phyloP scores from a whole-genome alignment of 1,284 basidiomycete genomes.

The Boletus semigastroideus region DNA sequence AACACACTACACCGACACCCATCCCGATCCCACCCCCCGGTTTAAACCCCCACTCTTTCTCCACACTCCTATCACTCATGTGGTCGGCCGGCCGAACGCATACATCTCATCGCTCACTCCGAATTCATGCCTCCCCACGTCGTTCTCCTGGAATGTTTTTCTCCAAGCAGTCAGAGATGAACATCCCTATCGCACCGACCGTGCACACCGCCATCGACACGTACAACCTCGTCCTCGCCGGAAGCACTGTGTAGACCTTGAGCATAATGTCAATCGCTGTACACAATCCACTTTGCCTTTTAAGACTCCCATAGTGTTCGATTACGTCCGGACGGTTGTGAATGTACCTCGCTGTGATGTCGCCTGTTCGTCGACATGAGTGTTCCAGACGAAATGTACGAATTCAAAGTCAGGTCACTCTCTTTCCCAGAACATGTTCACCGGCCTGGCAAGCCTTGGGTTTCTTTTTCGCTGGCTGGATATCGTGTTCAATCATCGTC shows the following conservation, averaged over 20 bases:
- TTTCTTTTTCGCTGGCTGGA: background rate
- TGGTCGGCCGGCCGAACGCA: slow-evolving; percentile 17
- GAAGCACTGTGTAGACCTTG: slow-evolving; percentile 45
- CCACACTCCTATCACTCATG: background rate
- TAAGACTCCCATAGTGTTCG: slow-evolving; percentile 45
- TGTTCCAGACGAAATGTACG: slow-evolving; percentile 5
- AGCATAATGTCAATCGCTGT: slow-evolving; percentile 8
- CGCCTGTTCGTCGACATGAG: slow-evolving; percentile 18
- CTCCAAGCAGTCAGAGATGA: slow-evolving; percentile 58
- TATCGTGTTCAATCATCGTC: slow-evolving; percentile 6
- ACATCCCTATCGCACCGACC: slow-evolving; percentile 51
- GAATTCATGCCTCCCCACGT: background rate
- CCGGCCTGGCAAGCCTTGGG: slow-evolving; percentile 59
- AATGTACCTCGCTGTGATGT: background rate
- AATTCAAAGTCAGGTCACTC: background rate
- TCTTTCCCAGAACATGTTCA: slow-evolving; percentile 47
- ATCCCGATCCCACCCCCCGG: slow-evolving; percentile 9
- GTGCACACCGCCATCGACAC: slow-evolving; percentile 56
- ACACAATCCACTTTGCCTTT: slow-evolving; percentile 34
- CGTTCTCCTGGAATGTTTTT: slow-evolving; percentile 23
- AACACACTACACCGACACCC: slow-evolving; percentile 21
- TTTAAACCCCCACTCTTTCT: slow-evolving; percentile 3
- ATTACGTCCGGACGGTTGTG: slow-evolving; percentile 8
- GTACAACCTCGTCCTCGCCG: slow-evolving; percentile 56
- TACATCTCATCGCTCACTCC: slow-evolving; percentile 4